Percentiles rank a stretch among this genome's conserved stretches.
These are phyloP conservation scores for Clathrus columnatus DNA, from an alignment of 768 basidiomycete species.

Conservation along the genomic window DNA sequence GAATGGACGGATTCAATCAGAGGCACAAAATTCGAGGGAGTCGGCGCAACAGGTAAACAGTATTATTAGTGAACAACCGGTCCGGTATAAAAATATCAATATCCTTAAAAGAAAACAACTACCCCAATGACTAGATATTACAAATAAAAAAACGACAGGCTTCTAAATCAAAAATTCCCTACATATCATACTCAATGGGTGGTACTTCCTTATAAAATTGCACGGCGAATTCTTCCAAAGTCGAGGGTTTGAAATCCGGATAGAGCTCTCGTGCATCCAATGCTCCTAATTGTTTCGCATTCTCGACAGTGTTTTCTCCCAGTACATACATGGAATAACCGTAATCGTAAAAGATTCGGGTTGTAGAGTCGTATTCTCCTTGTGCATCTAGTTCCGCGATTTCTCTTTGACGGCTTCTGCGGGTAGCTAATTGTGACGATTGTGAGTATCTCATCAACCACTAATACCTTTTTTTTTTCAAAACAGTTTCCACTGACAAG, in stretches of 20 bases:
- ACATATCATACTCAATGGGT: neutral
- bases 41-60: too few relatives aligned
- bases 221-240: conserved; percentile 20
- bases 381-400: neutral
- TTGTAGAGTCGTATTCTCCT: neutral
- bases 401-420: neutral
- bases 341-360: neutral
- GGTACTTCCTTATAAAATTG: conserved; percentile 14
- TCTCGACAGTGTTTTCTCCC: neutral
- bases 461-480: too few relatives aligned
- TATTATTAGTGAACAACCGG: too few relatives aligned
- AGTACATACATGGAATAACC: neutral
- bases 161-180: too few relatives aligned
- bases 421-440: neutral
- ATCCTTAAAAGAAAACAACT: too few relatives aligned
- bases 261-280: conserved; percentile 25
- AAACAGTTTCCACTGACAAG: neutral
- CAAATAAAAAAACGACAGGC: too few relatives aligned
- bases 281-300: conserved; percentile 19
- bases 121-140: too few relatives aligned
- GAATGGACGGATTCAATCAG: too few relatives aligned
- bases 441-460: too few relatives aligned
- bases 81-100: too few relatives aligned
- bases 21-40: too few relatives aligned
- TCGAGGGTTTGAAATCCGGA: conserved; percentile 17